Conservation (phyloP, 179 eudicot species). For the Amaranthus tricolor region DNA sequence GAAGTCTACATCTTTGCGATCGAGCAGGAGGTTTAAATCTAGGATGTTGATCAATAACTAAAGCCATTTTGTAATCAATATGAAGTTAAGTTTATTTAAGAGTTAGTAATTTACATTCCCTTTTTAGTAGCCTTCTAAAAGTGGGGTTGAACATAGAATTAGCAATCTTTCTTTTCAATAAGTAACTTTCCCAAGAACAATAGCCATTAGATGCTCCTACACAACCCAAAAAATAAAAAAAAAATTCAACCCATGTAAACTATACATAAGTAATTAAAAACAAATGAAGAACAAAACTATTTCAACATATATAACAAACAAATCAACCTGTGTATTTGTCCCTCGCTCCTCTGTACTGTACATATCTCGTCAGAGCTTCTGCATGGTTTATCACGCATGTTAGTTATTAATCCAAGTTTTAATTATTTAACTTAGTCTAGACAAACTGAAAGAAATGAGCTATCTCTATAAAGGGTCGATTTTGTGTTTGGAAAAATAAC, state of each 20-base stretch:
- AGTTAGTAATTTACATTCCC: constrained; percentile 37
- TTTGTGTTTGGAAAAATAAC: too few species aligned
- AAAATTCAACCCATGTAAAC: neutral
- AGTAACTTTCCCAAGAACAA: constrained; percentile 39
- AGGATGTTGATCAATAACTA: constrained; percentile 58
- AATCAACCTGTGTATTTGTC: constrained; percentile 39
- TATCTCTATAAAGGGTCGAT: too few species aligned
- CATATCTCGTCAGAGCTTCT: constrained; percentile 64
- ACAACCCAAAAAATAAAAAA: neutral
- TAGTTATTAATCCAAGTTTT: too few species aligned
- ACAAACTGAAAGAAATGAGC: too few species aligned
- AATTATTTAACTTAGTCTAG: too few species aligned
- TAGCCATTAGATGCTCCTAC: constrained; percentile 35
- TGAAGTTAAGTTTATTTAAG: constrained; percentile 30
- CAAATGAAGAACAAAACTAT: neutral
- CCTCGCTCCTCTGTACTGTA: constrained; percentile 73
- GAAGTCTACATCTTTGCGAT: constrained; percentile 74
- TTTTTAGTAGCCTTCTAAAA: constrained; percentile 6
- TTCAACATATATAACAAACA: neutral
- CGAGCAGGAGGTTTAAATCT: constrained; percentile 59
- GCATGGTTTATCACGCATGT: constrained; percentile 24
- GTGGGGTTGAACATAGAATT: constrained; percentile 35
- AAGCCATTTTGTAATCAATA: constrained; percentile 60
- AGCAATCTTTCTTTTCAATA: constrained; percentile 35
- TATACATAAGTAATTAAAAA: neutral